Conservation (phyloP, 768 basidiomycete genomes). For the Amyloporia xantha region DNA sequence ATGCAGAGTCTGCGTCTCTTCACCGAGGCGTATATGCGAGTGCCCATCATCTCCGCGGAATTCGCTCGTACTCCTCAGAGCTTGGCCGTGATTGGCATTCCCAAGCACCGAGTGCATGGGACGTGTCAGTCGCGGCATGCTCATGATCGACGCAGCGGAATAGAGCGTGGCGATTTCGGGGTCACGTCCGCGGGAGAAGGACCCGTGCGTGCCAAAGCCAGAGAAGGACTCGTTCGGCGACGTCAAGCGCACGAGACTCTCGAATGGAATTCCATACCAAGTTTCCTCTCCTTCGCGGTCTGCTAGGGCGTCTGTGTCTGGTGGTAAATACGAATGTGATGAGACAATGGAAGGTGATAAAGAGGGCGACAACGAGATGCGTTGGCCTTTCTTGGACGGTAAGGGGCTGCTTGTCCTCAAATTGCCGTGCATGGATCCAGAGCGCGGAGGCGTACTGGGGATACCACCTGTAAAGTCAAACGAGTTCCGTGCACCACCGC, state of each 20-base stretch:
- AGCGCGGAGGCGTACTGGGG: constrained; percentile 9
- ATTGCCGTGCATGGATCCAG: constrained; percentile 2
- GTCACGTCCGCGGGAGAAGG: constrained; percentile 47
- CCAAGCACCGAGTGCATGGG: constrained; percentile 31
- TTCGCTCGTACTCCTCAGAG: constrained; percentile 24
- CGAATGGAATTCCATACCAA: constrained; percentile 61
- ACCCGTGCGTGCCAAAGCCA: constrained; percentile 33
- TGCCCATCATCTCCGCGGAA: constrained; percentile 20
- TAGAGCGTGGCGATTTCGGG: constrained; percentile 81
- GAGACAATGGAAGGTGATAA: constrained; percentile 20
- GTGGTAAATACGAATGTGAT: constrained; percentile 4
- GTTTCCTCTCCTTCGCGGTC: constrained; percentile 28
- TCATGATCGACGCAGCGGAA: constrained; percentile 77
- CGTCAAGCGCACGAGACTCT: constrained; percentile 60
- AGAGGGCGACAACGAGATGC: constrained; percentile 14
- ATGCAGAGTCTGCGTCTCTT: constrained; percentile 31
- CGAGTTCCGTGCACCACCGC: constrained; percentile 9
- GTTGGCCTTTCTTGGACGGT: constrained; percentile 2
- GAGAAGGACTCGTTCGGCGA: constrained; percentile 52
- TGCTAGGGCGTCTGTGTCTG: constrained; percentile 6
- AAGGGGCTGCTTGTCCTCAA: constrained; percentile 13
- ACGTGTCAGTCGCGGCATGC: constrained; percentile 43
- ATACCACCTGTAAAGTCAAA: constrained; percentile 11
- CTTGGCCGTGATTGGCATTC: constrained; percentile 2
- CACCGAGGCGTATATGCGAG: constrained; percentile 15